Conservation (phyloP, 73 alveolate genomes). For the Breviolum minutum region DNA sequence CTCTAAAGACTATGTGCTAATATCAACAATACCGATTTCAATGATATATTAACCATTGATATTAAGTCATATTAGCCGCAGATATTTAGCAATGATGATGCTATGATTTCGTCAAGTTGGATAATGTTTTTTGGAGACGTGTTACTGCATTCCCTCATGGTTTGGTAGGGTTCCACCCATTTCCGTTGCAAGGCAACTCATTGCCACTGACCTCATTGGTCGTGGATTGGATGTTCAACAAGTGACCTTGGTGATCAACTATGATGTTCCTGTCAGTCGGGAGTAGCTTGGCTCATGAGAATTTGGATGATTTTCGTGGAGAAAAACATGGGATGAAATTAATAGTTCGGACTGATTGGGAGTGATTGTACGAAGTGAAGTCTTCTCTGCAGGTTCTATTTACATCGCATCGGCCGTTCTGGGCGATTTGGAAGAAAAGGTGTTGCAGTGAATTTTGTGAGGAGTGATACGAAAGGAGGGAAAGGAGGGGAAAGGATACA, state of each 20-base stretch:
- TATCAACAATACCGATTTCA: neutral
- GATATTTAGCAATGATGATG: too few species aligned
- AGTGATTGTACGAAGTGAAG: slow-evolving; percentile 95
- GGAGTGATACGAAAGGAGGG: neutral
- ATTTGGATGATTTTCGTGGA: neutral
- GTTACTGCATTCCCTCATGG: too few species aligned
- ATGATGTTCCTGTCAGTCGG: slow-evolving; percentile 99
- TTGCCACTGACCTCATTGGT: slow-evolving; percentile 98
- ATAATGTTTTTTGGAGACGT: too few species aligned
- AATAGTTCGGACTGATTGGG: neutral
- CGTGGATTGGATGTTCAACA: slow-evolving; percentile 99
- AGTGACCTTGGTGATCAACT: slow-evolving; percentile 98
- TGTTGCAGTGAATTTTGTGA: slow-evolving; percentile 99
- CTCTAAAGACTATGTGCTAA: neutral
- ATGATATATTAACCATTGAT: too few species aligned
- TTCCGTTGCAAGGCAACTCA: slow-evolving; percentile 96
- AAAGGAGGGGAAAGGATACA: neutral
- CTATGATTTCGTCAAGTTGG: too few species aligned
- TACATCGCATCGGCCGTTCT: slow-evolving; percentile 99
- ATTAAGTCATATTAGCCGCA: too few species aligned
- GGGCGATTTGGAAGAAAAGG: slow-evolving; percentile 99
- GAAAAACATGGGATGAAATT: too few species aligned
- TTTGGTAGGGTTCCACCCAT: too few species aligned
- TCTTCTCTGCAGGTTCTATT: slow-evolving; percentile 98
- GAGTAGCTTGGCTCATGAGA: slow-evolving; percentile 95